Evolutionary conservation across 768 basidiomycete genomes (phyloP), one percentile per base, ranked within the genome.

Genomic region (Neoboletus subvelutipes): DNA sequence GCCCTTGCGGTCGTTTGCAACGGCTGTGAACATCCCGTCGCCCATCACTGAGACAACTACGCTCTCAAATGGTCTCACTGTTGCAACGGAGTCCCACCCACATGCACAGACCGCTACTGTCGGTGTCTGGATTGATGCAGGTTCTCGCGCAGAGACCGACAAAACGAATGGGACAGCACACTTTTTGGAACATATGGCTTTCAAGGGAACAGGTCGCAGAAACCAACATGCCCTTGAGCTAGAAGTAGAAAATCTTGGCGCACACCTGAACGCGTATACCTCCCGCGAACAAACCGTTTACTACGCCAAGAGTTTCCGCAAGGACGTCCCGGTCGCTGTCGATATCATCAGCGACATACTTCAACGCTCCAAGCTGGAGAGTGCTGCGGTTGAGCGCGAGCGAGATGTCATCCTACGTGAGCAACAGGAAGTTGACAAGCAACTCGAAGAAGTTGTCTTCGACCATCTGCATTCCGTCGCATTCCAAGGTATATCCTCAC

Each of bases 241-340:
- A 55, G 94, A 98, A 74, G 96, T 98, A 24, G 97, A 99, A 78
- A 95, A 97, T 76, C 81, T 98, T 55, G 97, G 97, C 63, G 93
- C 95, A 18, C 94, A 98, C 73, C 77, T 99, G 55, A 98, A 98
- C 72, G 96, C 97, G 48, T 98, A 98, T 77, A 99, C 97, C 10
- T 97, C 95, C 26, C 85, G 97, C 59, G 97, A 99, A 77, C 96
- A 98, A 77, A 99, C 97, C 22, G 95, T 98, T 54, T 99, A 98
- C 80, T 98, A 98, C 70, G 96, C 96, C 67, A 98, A 98, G 82
- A 88, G 90, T 71, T 98, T 99, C 86, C 84, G 89, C 73, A 90
- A 94, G 80, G 97, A 98, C 72, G 92, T 98, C 12, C 82, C 86
- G 13, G 80, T 81, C 48, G 85, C 93, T 34, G 94, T 98, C 55